Conservation (phyloP, 1,139 yeast species). For the Pichia sp. region DNA sequence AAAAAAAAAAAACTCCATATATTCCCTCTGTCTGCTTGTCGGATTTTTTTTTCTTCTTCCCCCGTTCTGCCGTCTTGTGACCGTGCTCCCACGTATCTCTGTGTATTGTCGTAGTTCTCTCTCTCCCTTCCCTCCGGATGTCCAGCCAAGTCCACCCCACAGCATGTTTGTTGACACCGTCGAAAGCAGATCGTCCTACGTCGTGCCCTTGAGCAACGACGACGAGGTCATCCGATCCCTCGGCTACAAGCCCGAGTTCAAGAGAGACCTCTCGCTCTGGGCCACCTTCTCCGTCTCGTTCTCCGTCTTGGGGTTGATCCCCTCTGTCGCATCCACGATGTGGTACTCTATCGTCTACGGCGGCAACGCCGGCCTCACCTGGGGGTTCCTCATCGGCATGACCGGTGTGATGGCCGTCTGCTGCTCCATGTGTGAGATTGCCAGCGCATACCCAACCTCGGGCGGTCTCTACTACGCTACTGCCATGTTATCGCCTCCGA, state of each 20-base stretch:
- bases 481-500: constrained; percentile 50
- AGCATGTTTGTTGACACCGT: constrained; percentile 3
- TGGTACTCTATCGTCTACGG: constrained; percentile 45
- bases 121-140: neutral
- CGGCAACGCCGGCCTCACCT: constrained; percentile 51
- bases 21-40: neutral
- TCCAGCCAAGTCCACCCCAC: neutral
- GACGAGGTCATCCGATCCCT: constrained; percentile 58
- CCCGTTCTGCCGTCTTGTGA: neutral
- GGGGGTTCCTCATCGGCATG: constrained; percentile 53
- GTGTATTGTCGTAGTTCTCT: neutral
- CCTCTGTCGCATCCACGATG: constrained; percentile 61
- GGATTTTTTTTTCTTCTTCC: neutral
- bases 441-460: constrained; percentile 64
- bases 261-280: constrained; percentile 61
- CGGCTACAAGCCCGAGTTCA: constrained; percentile 73
- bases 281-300: constrained; percentile 67
- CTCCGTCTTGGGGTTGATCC: constrained; percentile 67
- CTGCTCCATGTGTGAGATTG: constrained; percentile 56
- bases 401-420: constrained; percentile 50
- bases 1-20: neutral
- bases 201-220: constrained; percentile 31
- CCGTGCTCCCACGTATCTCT: neutral
- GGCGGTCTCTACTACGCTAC: constrained; percentile 62
- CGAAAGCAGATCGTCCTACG: constrained; percentile 2